Evolutionary conservation across 75 land plant species (phyloP), one percentile per base, ranked within the genome.

Genomic region (Gnetum montanum): DNA sequence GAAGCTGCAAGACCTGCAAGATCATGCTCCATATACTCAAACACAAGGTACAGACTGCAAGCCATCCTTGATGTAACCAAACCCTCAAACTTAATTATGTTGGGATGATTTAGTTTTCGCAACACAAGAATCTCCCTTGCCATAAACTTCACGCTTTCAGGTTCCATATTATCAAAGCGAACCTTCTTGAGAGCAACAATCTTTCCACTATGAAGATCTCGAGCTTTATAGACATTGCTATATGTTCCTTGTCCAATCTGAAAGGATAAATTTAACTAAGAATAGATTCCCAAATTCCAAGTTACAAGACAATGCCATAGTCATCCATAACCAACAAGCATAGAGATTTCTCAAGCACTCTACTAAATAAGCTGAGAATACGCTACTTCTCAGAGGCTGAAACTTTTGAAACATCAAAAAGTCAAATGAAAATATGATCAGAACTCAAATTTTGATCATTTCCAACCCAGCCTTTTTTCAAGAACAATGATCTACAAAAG

Each of bases 231-330:
- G 25, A 88, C 93, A 67, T 88, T 88, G 70, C 93, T 88, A 46
- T 88, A 88, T 2, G 93, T 88, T 3, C 93, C 93, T 65, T 85
- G 88, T 50, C 93, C 93, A 68, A 88, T 88, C 93, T 88, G 64
- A 12, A 52, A 33, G 49, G 16, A 7, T 18, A 41, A n/a, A n/a
- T n/a, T n/a, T n/a, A n/a, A n/a, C 10, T 49, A 8, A n/a, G n/a
- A 11, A 16, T 8, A 8, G 8, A 20, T 8, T 49, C 20, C 20
- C 51, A 49, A 49, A 20, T 8, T 8, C 15, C 15, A 49, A 49
- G 20, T 15, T 8, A 10, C 41, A 40, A 40, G 41, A 15, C 12
- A 15, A 15, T 10, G 15, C 10, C 15, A 10, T 10, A 10, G 15
- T 40, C 41, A 10, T 10, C 41, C 41, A 40, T 40, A 40, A 40